These are phyloP conservation scores for Gliomastix tumulicola DNA, from an alignment of 2,329 filamentous ascomycete species.

Conservation along the genomic window DNA sequence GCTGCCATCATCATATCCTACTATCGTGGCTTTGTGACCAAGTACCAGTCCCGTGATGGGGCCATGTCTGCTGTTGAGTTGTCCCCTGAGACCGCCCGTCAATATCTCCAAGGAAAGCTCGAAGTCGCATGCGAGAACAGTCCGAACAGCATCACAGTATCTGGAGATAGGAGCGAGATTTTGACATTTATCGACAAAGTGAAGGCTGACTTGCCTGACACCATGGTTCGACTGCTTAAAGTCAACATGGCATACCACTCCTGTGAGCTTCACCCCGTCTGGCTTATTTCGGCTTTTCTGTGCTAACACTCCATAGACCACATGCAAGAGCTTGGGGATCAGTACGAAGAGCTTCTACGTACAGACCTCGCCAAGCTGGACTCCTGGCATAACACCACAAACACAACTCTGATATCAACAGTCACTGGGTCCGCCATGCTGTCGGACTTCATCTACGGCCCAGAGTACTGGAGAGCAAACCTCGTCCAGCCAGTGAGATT, in stretches of 20 bases:
- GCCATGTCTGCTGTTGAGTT: slow-evolving; percentile 6
- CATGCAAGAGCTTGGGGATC: slow-evolving; percentile 16
- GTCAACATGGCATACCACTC: slow-evolving; percentile 28
- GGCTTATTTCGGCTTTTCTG: too few species aligned
- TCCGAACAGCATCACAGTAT: background rate
- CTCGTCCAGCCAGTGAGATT: slow-evolving; percentile 7
- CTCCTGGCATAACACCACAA: too few species aligned
- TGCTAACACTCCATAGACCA: slow-evolving; percentile 12
- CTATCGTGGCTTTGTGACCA: slow-evolving; percentile 8
- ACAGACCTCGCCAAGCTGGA: background rate
- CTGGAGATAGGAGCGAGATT: background rate
- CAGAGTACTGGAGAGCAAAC: slow-evolving; percentile 14
- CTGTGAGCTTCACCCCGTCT: background rate
- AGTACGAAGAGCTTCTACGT: slow-evolving; percentile 11
- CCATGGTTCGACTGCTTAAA: slow-evolving; percentile 20
- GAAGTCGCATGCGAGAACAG: slow-evolving; percentile 2
- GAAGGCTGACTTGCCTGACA: slow-evolving; percentile 9
- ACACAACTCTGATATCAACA: slow-evolving; percentile 5
- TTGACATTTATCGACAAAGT: slow-evolving; percentile 13
- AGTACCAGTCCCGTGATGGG: slow-evolving; percentile 7
- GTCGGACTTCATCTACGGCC: slow-evolving; percentile 1
- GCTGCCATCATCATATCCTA: slow-evolving; percentile 2
- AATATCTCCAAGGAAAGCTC: slow-evolving; percentile 14
- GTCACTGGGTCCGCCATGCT: slow-evolving; percentile 1
- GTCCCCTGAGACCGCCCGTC: slow-evolving; percentile 18